A percentile compares a stretch with the other conserved stretches of the same genome.
Evolutionary conservation across 2,329 filamentous ascomycete genomes (phyloP).

Genomic region (Bretziella fagacearum): DNA sequence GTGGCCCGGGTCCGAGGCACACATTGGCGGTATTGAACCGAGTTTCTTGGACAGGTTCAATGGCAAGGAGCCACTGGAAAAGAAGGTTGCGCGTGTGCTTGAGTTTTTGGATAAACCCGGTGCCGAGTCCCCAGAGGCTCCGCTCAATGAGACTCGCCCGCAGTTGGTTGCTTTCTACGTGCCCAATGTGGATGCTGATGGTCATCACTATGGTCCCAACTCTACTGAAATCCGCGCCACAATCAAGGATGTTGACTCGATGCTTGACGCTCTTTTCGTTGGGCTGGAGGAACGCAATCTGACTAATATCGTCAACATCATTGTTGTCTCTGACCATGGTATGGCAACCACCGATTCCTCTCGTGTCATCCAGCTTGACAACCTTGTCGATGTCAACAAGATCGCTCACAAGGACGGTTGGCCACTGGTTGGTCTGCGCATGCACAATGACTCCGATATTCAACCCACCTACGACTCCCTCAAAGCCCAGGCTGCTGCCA

Average conservation of each 20-base stretch:
- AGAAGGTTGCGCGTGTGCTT: slow-evolving; percentile 65
- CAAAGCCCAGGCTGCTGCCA: slow-evolving; percentile 21
- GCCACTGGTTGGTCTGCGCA: slow-evolving; percentile 79
- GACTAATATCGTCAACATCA: slow-evolving; percentile 76
- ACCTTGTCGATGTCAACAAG: slow-evolving; percentile 60
- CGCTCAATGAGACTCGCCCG: slow-evolving; percentile 42
- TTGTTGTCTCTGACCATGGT: slow-evolving; percentile 94
- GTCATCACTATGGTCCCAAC: slow-evolving; percentile 82
- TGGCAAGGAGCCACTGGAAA: slow-evolving; percentile 51
- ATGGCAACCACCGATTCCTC: slow-evolving; percentile 85
- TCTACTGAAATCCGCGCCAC: slow-evolving; percentile 75
- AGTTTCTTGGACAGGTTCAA: slow-evolving; percentile 76
- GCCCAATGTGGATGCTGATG: slow-evolving; percentile 74
- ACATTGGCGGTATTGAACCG: slow-evolving; percentile 57
- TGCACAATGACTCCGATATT: slow-evolving; percentile 49
- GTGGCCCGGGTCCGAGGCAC: slow-evolving; percentile 94
- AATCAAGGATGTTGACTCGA: slow-evolving; percentile 62
- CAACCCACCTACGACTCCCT: slow-evolving; percentile 45
- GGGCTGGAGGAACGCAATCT: slow-evolving; percentile 70
- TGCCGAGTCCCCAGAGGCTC: slow-evolving; percentile 35
- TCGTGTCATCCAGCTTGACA: slow-evolving; percentile 75
- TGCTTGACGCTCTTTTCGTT: slow-evolving; percentile 60
- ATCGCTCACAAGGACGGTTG: slow-evolving; percentile 83
- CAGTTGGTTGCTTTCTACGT: slow-evolving; percentile 92
- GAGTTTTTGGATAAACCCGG: slow-evolving; percentile 74